phyloP scores from a whole-genome alignment of 352 stramenopile genomes.

The Aphanomyces astaci region DNA sequence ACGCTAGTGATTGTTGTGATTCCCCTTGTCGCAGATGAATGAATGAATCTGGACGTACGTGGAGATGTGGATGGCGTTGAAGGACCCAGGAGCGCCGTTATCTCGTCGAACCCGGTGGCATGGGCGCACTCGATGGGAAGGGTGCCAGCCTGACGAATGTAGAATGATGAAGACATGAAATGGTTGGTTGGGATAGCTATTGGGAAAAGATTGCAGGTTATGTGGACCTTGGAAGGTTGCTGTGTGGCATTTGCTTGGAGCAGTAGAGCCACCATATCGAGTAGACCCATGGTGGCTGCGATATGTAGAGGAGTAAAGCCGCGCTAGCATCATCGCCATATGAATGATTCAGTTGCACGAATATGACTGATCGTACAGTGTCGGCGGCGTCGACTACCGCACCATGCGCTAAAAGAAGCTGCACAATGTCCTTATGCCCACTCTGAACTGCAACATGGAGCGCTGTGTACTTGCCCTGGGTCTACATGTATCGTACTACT shows the following conservation, averaged over 20 bases:
- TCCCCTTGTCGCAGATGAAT: too few relatives aligned
- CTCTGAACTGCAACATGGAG: conserved; percentile 64
- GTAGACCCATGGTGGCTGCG: conserved; percentile 43
- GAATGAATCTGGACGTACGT: not conserved
- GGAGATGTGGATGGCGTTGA: not conserved
- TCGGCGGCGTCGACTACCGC: conserved; percentile 28
- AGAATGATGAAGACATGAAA: not conserved
- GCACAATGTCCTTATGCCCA: conserved; percentile 43
- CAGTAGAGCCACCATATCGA: conserved; percentile 43
- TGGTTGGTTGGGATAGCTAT: too few relatives aligned
- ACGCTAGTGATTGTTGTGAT: conserved; percentile 28
- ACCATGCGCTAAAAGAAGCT: conserved; percentile 34
- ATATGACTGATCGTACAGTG: conserved; percentile 26
- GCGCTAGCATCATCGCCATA: conserved; percentile 27
- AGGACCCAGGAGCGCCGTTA: conserved; percentile 29
- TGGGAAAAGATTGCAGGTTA: not conserved
- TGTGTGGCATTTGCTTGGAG: conserved; percentile 33
- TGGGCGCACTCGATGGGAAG: conserved; percentile 51
- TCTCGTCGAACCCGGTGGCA: conserved; percentile 31
- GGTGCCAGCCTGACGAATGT: conserved; percentile 33
- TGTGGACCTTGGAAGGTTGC: conserved; percentile 38
- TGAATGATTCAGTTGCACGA: not conserved
- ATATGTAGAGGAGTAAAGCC: conserved; percentile 53
- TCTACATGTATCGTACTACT: conserved; percentile 28
- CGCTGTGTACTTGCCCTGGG: conserved; percentile 49